Evolutionary conservation across 108 stramenopile species (phyloP).

Genomic region (Craspedostauros australis): DNA sequence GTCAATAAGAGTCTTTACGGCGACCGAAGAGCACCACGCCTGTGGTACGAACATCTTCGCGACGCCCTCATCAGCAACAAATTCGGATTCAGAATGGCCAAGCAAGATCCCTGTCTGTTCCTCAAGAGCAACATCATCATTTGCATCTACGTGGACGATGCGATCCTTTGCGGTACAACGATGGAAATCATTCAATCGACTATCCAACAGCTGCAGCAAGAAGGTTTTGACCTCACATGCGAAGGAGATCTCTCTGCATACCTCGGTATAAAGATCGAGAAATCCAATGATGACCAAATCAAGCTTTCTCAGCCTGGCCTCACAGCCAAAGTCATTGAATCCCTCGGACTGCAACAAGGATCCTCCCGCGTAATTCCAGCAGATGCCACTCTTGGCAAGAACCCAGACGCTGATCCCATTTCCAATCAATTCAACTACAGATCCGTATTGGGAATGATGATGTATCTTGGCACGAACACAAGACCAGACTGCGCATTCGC

Average conservation of each 20-base stretch:
- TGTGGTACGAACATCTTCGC: constrained; percentile 24
- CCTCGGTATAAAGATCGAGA: constrained; percentile 29
- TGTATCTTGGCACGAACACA: constrained; percentile 19
- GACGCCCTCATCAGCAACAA: background rate
- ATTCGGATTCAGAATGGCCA: constrained; percentile 3
- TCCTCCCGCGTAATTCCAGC: background rate
- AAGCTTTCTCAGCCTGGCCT: constrained; percentile 19
- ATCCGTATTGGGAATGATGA: constrained; percentile 23
- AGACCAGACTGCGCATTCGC: constrained; percentile 32
- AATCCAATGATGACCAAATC: background rate
- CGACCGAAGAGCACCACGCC: constrained; percentile 9
- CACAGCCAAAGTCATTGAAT: constrained; percentile 5
- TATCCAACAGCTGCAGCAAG: constrained; percentile 3
- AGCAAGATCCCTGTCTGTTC: constrained; percentile 41
- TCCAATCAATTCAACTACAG: constrained; percentile 1
- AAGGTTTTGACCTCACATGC: constrained; percentile 1
- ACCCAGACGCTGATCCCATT: background rate
- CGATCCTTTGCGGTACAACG: constrained; percentile 7
- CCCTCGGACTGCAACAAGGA: background rate
- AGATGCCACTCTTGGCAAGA: background rate
- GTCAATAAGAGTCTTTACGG: constrained; percentile 33
- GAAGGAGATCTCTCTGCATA: constrained; percentile 4
- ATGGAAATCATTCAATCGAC: too few relatives aligned
- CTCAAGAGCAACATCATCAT: constrained; percentile 10
- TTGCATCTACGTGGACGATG: constrained; percentile 34